A percentile compares a stretch with the other conserved stretches of the same genome.
Evolutionary conservation across 148 eudicot species (phyloP).

Genomic region (Limonium bicolor): DNA sequence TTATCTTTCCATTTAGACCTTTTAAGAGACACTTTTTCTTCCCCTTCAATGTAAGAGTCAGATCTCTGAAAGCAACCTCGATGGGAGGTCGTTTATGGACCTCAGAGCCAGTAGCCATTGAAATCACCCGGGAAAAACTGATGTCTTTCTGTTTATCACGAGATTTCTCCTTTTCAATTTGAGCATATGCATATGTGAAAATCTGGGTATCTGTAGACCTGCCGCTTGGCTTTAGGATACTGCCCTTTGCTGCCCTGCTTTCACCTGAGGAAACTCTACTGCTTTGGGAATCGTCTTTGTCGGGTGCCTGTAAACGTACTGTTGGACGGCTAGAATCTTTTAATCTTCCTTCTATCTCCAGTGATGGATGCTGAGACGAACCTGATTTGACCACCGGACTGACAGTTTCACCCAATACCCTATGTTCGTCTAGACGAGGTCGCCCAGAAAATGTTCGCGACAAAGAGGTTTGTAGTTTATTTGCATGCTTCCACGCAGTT

Average conservation of each 20-base stretch:
- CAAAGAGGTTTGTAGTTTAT: constrained; percentile 30
- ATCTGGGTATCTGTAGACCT: constrained; percentile 53
- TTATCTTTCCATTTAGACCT: constrained; percentile 26
- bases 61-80: constrained; percentile 19
- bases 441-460: constrained; percentile 48
- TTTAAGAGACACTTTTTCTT: constrained; percentile 18
- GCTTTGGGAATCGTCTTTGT: constrained; percentile 20
- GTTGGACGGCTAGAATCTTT: constrained; percentile 9
- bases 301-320: constrained; percentile 9
- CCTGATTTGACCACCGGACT: constrained; percentile 12
- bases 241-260: constrained; percentile 6
- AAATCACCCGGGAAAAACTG: constrained; percentile 27
- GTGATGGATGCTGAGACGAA: constrained; percentile 9
- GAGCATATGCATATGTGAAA: constrained; percentile 40
- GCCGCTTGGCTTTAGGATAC: constrained; percentile 5
- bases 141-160: constrained; percentile 17
- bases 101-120: constrained; percentile 18
- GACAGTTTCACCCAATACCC: constrained; percentile 14
- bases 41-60: constrained; percentile 14
- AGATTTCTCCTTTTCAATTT: constrained; percentile 44
- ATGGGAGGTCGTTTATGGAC: constrained; percentile 21
- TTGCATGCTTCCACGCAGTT: constrained; percentile 53
- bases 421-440: constrained; percentile 14
- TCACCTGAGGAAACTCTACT: too few species aligned
- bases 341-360: constrained; percentile 14